Evolutionary conservation across 129 eudicot species (phyloP), one percentile per base, ranked within the genome.

Genomic region (Mikania micrantha): DNA sequence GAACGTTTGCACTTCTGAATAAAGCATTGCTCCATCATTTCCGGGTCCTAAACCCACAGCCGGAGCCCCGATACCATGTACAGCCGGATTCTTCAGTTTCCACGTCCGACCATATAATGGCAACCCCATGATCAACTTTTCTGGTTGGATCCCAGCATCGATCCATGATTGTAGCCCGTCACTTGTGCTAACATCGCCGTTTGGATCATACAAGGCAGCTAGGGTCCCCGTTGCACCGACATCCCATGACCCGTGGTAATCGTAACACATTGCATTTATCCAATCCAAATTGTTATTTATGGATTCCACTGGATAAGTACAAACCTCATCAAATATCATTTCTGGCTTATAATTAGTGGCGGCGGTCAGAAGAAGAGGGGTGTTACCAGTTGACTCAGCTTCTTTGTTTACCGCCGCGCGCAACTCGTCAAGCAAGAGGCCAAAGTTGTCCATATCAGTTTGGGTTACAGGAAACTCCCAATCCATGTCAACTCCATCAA

Each of bases 231-330:
- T 86, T 47, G 70, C 74, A 3, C 71, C 24, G 0, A 28, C 36
- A 11, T 84, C 78, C 96, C 96, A 90, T 7, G 65, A 25, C 16
- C 95, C 96, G 9, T 72, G 80, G 34, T 90, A 86, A 62, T 90
- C 96, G 35, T 90, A 90, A 60, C 74, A 74, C 96, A 86, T 86
- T 7, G 82, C 86, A 22, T 90, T 90, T 61, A 86, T 82, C 90
- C 85, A 90, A 57, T 90, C 96, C 17, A 90, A 61, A 42, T 90
- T 90, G 34, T 67, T 67, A 35, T 74, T 70, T 21, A 90, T 76
- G 0, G 90, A 86, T 5, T 15, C 74, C 44, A 77, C 78, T 0
- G 95, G 95, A 52, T 79, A 90, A 16, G 56, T 50, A 11, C 82
- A 70, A 9, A 73, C 29, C 0, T 67, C 35, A 2, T 66, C 64